Base-by-base conservation (phyloP, 768 basidiomycete species). In the Hygrocybe punicea region DNA sequence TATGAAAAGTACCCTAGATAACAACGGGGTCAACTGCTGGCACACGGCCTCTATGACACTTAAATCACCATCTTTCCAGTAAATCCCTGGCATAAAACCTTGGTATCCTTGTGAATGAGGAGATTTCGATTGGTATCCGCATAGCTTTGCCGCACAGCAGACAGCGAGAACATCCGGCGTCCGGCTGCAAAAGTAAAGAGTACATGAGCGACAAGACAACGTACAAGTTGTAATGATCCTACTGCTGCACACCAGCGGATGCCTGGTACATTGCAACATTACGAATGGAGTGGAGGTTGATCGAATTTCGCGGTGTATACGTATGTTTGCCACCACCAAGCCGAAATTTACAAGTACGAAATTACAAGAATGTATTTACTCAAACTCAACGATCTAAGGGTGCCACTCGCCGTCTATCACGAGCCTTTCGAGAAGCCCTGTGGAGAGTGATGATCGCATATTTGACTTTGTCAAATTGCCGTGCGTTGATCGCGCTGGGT, bases 1-100 rank as follows among this genome's bases (percentile, higher is more conserved):
- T 84, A 79, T 99, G 97, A 83, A 99, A 99, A 65, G 97, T 98
- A 62, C 89, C 97, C 96, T 91, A 59, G 24, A 19, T n/a, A 44
- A 4, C 33, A 13, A 40, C 7, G 19, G 53, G n/a, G 37, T 36
- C 23, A 11, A 34, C 5, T 51, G 35, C 23, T 40, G 19, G 4
- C 36, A 19, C 4, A 4, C 14, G 8, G 11, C 8, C 7, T 11
- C 24, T 52, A 67, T 19, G 58, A 44, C n/a, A 59, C 19, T 6
- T 21, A 11, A 64, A 84, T 63, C 63, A 92, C 95, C 57, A 93
- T 97, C 85, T 97, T 98, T 70, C 95, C 95, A 11, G 94, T 98
- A 65, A 94, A 84, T 4, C 84, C 93, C 74, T 93, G 97, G 73
- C 87, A 93, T 61, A 86, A 80, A 45, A 99, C 96, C 74, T 85